Percentiles rank a stretch among this genome's conserved stretches.
These are phyloP conservation scores for Neofusicoccum sp. DNA, from an alignment of 2,329 filamentous ascomycete species.

Conservation along the genomic window DNA sequence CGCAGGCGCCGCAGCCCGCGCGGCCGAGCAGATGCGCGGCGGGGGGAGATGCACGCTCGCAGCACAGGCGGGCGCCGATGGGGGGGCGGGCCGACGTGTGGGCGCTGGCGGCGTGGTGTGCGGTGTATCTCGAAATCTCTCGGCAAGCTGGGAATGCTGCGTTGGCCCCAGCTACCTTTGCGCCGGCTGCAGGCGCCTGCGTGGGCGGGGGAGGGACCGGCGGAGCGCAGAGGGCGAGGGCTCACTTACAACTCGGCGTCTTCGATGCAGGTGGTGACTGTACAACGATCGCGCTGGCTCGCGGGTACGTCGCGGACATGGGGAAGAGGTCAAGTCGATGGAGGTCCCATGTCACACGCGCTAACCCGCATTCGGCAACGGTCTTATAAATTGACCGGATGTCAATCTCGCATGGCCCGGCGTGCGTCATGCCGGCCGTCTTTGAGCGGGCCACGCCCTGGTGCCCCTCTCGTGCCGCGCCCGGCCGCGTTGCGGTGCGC, in stretches of 20 bases:
- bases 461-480: conserved; percentile 4
- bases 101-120: conserved; percentile 18
- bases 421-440: conserved; percentile 8
- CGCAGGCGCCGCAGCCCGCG: background rate
- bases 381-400: conserved; percentile 21
- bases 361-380: conserved; percentile 18
- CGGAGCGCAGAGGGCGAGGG: background rate
- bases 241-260: conserved; percentile 14
- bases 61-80: conserved; percentile 19
- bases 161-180: conserved; percentile 19
- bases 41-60: conserved; percentile 8
- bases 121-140: conserved; percentile 20
- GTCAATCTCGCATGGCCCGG: conserved; percentile 18
- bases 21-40: conserved; percentile 1
- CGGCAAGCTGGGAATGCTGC: conserved; percentile 20
- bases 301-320: conserved; percentile 21
- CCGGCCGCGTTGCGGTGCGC: background rate
- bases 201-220: background rate
- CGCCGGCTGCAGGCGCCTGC: conserved; percentile 1
- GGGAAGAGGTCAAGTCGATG: conserved; percentile 22
- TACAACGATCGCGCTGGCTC: conserved; percentile 10
- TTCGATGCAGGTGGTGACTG: conserved; percentile 13
- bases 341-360: conserved; percentile 11
- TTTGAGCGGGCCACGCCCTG: conserved; percentile 4
- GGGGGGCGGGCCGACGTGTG: conserved; percentile 14